A percentile compares a stretch with the other conserved stretches of the same genome.
Evolutionary conservation across 495 filamentous ascomycete species (phyloP).

Genomic region (Aspergillus cristatus): DNA sequence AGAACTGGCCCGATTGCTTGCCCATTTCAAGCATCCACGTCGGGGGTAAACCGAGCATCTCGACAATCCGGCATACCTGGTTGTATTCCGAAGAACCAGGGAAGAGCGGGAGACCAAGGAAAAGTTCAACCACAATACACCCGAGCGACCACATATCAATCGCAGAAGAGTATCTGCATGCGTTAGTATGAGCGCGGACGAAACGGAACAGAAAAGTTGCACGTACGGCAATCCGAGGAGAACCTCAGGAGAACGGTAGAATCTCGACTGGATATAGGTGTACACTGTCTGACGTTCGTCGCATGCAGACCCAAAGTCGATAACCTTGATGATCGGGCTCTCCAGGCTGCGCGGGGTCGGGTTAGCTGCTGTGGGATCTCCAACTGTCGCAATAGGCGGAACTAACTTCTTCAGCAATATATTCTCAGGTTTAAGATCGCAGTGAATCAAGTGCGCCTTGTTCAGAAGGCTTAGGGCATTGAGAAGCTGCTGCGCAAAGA

Average conservation of each 20-base stretch:
- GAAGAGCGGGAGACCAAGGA: slow-evolving; percentile 90
- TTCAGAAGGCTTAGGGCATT: slow-evolving; percentile 89
- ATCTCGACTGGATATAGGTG: slow-evolving; percentile 98
- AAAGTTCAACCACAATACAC: slow-evolving; percentile 97
- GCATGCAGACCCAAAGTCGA: slow-evolving; percentile 98
- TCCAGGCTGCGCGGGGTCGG: slow-evolving; percentile 54
- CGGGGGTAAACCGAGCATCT: slow-evolving; percentile 94
- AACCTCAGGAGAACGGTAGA: slow-evolving; percentile 96
- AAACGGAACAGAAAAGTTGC: background rate
- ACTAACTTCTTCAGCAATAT: slow-evolving; percentile 90
- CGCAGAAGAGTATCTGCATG: slow-evolving; percentile 77
- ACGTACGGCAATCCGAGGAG: slow-evolving; percentile 77
- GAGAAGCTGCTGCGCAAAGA: slow-evolving; percentile 94
- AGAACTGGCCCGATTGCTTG: slow-evolving; percentile 96
- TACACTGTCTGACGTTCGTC: slow-evolving; percentile 98
- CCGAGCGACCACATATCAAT: slow-evolving; percentile 99
- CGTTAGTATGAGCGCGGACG: slow-evolving; percentile 9
- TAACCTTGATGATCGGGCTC: slow-evolving; percentile 99
- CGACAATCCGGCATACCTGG: slow-evolving; percentile 91
- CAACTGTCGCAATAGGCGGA: background rate
- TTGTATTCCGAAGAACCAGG: slow-evolving; percentile 99
- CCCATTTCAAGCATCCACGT: slow-evolving; percentile 99
- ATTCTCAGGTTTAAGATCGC: slow-evolving; percentile 97
- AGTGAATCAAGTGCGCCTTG: slow-evolving; percentile 96
- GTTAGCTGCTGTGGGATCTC: slow-evolving; percentile 1